Evolutionary conservation across 2,329 filamentous ascomycete species (phyloP).

Genomic region (Colletotrichum camelliae): DNA sequence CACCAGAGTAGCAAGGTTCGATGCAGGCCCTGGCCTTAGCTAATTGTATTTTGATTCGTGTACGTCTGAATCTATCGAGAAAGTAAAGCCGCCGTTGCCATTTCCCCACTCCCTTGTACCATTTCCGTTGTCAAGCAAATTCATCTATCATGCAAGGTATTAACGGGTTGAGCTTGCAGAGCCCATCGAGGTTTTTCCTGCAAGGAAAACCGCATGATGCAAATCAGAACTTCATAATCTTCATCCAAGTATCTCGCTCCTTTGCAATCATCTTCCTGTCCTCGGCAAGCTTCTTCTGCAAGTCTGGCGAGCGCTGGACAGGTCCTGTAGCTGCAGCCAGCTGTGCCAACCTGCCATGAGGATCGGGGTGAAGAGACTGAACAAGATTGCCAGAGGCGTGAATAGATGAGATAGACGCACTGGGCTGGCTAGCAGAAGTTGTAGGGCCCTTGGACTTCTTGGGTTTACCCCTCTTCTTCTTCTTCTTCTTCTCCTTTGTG

Average conservation of each 20-base stretch:
- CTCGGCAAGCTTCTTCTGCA: background rate
- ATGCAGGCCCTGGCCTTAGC: background rate
- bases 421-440: background rate
- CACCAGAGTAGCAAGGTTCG: background rate
- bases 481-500: slow-evolving; percentile 4
- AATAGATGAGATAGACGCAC: background rate
- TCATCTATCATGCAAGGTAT: background rate
- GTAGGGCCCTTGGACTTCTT: background rate
- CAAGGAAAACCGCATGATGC: background rate
- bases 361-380: background rate
- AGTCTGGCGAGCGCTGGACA: background rate
- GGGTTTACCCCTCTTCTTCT: background rate
- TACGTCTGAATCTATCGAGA: background rate
- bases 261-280: background rate
- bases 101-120: background rate
- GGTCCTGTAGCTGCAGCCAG: background rate
- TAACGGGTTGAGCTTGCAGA: background rate
- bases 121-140: background rate
- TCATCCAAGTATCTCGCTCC: slow-evolving; percentile 17
- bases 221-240: background rate
- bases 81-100: background rate
- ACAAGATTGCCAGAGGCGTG: background rate
- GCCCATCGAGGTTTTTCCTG: background rate
- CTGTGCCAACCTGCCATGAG: background rate
- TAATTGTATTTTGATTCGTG: background rate